Evolutionary conservation across 768 basidiomycete genomes (phyloP), one percentile per base, ranked within the genome.

Genomic region (Rhodotorula paludigena): DNA sequence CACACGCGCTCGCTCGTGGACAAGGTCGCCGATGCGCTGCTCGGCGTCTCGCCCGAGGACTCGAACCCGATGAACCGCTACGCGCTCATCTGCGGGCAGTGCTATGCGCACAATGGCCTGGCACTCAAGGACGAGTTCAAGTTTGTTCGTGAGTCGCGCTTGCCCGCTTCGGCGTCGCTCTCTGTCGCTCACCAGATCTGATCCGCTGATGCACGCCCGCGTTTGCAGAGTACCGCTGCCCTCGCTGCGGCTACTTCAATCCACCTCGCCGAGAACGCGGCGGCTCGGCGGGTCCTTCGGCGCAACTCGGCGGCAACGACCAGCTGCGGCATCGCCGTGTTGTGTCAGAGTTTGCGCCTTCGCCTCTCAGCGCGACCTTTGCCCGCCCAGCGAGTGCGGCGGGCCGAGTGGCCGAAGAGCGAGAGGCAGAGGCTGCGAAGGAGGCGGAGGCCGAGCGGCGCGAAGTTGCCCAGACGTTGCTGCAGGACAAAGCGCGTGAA

Each of bases 61-160:
- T 89, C 55, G 87, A 88, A 32, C 36, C 74, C 68, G 65, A 60
- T 44, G 80, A 83, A 9, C 74, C 82, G 83, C 63, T 94, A 90
- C 73, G 92, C 92, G 4, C 83, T 93, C 56, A 92, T 94, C 54
- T 94, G 92, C 78, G 85, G 86, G 72, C 86, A 85, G 68, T 94
- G 92, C 76, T 93, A 89, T 74, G 79, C 85, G 30, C 92, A 93
- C 76, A 94, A 94, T 68, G 92, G 92, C 6, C 82, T 96, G 5
- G 89, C 90, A 16, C 86, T 87, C 74, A 90, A 90, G 76, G 85
- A 82, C 52, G 82, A 86, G 77, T 92, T 87, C 85, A 86, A 88
- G 67, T 86, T 88, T 69, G 84, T 87, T 36, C 89, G 92, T 93
- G 73, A 78, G 90, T 85, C 8, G 10, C 12, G 14, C 10, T 10